Percentiles rank a stretch among this genome's conserved stretches.
phyloP scores from a whole-genome alignment of 306 rosid genomes.

The Delonix regia region DNA sequence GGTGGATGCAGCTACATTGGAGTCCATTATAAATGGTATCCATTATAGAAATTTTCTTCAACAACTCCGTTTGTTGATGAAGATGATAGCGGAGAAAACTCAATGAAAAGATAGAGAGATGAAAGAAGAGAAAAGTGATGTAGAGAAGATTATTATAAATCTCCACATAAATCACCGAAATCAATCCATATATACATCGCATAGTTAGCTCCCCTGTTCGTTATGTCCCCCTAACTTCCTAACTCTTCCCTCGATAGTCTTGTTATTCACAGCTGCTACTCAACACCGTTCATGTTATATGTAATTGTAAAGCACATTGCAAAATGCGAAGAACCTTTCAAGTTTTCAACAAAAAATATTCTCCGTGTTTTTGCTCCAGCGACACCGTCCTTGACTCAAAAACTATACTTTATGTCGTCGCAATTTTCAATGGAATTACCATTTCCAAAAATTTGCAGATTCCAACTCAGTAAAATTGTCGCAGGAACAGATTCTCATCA shows the following conservation, averaged over 20 bases:
- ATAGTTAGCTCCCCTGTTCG: too few relatives aligned
- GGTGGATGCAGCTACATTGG: background rate
- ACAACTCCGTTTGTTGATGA: background rate
- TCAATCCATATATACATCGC: too few relatives aligned
- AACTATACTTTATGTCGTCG: background rate
- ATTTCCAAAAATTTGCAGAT: background rate
- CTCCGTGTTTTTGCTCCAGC: background rate
- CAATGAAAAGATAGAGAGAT: too few relatives aligned
- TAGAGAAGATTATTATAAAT: too few relatives aligned
- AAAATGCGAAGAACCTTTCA: background rate
- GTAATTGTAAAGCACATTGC: background rate
- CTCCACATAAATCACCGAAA: too few relatives aligned
- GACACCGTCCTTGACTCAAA: background rate
- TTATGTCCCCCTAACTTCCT: too few relatives aligned
- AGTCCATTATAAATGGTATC: background rate
- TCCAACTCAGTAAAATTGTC: background rate
- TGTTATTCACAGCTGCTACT: too few relatives aligned
- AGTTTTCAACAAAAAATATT: background rate
- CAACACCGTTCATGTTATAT: background rate
- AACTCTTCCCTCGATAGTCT: too few relatives aligned
- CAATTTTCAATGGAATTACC: background rate
- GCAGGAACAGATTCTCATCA: background rate
- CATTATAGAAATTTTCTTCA: background rate
- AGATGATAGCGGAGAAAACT: too few relatives aligned
- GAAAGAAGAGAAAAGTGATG: too few relatives aligned